phyloP scores from a whole-genome alignment of 2,329 filamentous ascomycete species.

The Ophiocordyceps australis region DNA sequence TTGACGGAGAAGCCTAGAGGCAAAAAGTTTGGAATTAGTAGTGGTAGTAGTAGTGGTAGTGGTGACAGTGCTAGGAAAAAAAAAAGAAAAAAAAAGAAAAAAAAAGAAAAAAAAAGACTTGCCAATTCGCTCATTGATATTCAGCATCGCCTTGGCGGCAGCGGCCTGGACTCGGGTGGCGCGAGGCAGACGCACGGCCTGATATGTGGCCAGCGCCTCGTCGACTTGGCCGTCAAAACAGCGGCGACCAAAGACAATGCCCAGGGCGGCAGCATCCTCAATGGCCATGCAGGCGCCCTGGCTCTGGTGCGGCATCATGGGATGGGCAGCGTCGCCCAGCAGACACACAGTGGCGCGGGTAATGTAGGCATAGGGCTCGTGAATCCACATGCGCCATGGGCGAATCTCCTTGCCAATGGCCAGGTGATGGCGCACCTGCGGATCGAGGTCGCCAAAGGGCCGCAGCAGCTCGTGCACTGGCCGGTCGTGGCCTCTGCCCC shows the following conservation, averaged over 20 bases:
- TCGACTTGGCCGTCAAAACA: conserved; percentile 27
- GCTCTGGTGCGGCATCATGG: conserved; percentile 49
- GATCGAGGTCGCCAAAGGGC: conserved; percentile 41
- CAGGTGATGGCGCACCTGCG: conserved; percentile 36
- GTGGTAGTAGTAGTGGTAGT: too few relatives aligned
- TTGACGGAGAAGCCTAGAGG: conserved; percentile 49
- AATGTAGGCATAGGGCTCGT: conserved; percentile 40
- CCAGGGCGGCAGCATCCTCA: conserved; percentile 43
- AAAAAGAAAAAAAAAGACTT: conserved; percentile 2
- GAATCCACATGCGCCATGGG: conserved; percentile 45
- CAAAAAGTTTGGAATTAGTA: too few relatives aligned
- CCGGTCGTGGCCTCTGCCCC: conserved; percentile 32
- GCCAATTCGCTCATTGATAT: conserved; percentile 46
- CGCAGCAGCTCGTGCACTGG: conserved; percentile 40
- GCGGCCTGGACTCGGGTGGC: conserved; percentile 37
- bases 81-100: background rate
- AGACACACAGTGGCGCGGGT: conserved; percentile 32
- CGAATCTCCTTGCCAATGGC: conserved; percentile 42
- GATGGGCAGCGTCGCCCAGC: conserved; percentile 48
- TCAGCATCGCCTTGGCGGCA: conserved; percentile 36
- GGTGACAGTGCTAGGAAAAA: too few relatives aligned
- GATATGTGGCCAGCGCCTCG: conserved; percentile 28
- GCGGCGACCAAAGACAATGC: conserved; percentile 35
- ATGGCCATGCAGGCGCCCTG: conserved; percentile 51
- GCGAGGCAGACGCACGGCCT: conserved; percentile 32